Percentiles rank a stretch among this genome's conserved stretches.
Conservation (phyloP, 1,139 yeast genomes). For the Citeromyces siamensis region DNA sequence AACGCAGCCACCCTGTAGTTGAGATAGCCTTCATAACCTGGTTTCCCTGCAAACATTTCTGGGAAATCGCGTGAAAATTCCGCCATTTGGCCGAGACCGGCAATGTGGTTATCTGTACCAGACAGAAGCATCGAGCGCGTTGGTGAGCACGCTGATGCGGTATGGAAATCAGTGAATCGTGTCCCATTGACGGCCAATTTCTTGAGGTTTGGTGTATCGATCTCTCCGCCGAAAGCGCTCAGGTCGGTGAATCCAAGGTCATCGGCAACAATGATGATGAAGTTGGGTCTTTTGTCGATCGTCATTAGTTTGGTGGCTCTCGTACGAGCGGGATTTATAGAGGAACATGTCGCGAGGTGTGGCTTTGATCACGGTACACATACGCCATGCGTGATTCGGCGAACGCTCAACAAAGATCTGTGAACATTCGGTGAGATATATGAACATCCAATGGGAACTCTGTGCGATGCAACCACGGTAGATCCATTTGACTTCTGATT, state of each 20-base stretch:
- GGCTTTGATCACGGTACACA: too few relatives aligned
- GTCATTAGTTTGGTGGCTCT: too few relatives aligned
- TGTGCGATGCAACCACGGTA: too few relatives aligned
- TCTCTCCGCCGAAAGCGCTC: slow-evolving; percentile 48
- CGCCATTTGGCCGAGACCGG: slow-evolving; percentile 50
- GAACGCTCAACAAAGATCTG: too few relatives aligned
- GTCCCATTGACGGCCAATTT: slow-evolving; percentile 30
- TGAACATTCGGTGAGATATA: too few relatives aligned
- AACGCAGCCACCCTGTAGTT: slow-evolving; percentile 40
- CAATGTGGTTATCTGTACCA: slow-evolving; percentile 51
- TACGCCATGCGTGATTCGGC: too few relatives aligned
- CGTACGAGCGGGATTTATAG: too few relatives aligned
- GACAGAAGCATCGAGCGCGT: slow-evolving; percentile 50
- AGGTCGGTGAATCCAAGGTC: slow-evolving; percentile 50
- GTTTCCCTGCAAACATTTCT: slow-evolving; percentile 28
- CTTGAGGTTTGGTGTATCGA: slow-evolving; percentile 39
- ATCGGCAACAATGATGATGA: slow-evolving; percentile 46
- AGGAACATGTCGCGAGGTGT: too few relatives aligned
- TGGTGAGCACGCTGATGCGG: slow-evolving; percentile 57
- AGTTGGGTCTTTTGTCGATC: slow-evolving; percentile 26
- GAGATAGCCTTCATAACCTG: slow-evolving; percentile 46
- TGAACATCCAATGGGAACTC: too few relatives aligned
- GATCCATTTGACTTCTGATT: too few relatives aligned
- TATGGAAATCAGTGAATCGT: slow-evolving; percentile 44
- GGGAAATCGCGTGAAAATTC: slow-evolving; percentile 30